Evolutionary conservation across 768 basidiomycete species (phyloP), one percentile per base, ranked within the genome.

Genomic region (Hericium alpestre): DNA sequence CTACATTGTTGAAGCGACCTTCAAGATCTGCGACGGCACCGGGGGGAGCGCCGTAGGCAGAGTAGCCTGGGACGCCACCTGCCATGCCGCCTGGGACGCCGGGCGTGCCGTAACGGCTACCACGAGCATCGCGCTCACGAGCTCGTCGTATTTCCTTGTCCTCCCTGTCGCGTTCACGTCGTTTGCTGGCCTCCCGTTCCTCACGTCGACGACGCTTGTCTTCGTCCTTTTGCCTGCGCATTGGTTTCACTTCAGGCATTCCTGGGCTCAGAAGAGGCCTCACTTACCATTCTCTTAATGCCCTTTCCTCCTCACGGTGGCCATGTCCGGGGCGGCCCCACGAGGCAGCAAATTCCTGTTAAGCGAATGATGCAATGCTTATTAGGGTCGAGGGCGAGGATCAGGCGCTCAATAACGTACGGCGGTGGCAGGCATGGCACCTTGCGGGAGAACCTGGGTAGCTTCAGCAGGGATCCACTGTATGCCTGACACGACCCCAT

Each of bases 381-480:
- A 46, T 56, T n/a, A 46, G 53, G 43, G 49, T 49, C 40, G 46
- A 27, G 16, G 22, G 58, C 46, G 41, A 32, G 22, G 51, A 46
- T 46, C 13, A 18, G 55, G 56, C 57, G 47, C 58, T 52, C 41
- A 20, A 52, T 13, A 11, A 68, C 76, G 64, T 55, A 84, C 86
- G 50, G 74, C 66, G 63, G 70, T 78, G 4, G 84, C 85, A 9
- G 82, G 82, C 54, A 74, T 78, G 25, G 83, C 82, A 4, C 82
- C 84, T 11, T 70, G 52, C 41, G 87, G 87, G 50, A 82, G 62
- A 48, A 83, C 75, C 46, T 77, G 72, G 0, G 83, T 84, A 1
- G 83, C 75, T 62, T 90, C 87, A n/a, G 79, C 81, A 18, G 86
- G 86, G 25, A 88, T 79, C 70, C 78, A 79, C 57, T 79, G 79